Percentiles rank a stretch among this genome's conserved stretches.
Evolutionary conservation across 768 basidiomycete genomes (phyloP).

Genomic region (Podaxis sp.): DNA sequence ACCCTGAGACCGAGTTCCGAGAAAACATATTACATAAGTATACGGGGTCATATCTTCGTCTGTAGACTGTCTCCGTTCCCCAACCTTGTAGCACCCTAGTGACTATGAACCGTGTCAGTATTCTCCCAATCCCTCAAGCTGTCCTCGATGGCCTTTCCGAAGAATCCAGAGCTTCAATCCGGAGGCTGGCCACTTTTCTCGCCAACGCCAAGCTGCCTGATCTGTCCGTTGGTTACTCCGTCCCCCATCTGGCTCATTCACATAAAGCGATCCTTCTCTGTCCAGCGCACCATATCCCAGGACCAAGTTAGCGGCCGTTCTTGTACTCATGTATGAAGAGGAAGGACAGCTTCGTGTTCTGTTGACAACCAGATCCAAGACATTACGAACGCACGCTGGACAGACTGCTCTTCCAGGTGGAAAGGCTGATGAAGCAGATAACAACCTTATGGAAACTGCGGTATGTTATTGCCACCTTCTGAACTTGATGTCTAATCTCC

Average conservation of each 20-base stretch:
- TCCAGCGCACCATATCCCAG: slow-evolving; percentile 31
- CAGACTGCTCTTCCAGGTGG: slow-evolving; percentile 86
- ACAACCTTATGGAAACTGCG: slow-evolving; percentile 65
- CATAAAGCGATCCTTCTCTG: slow-evolving; percentile 17
- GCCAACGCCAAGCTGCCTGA: slow-evolving; percentile 14
- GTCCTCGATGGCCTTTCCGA: slow-evolving; percentile 27
- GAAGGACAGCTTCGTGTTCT: slow-evolving; percentile 69
- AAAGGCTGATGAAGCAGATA: slow-evolving; percentile 66
- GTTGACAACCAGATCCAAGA: slow-evolving; percentile 83
- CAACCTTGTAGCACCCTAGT: background rate
- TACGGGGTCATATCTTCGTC: background rate
- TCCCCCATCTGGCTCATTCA: slow-evolving; percentile 7
- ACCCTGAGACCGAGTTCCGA: background rate
- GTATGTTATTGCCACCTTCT: slow-evolving; percentile 43
- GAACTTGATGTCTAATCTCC: slow-evolving; percentile 8
- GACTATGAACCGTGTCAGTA: slow-evolving; percentile 8
- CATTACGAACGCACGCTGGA: slow-evolving; percentile 71
- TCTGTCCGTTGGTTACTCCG: slow-evolving; percentile 47
- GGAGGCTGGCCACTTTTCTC: slow-evolving; percentile 4
- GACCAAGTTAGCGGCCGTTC: slow-evolving; percentile 67
- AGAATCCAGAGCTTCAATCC: slow-evolving; percentile 20
- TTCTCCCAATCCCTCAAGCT: slow-evolving; percentile 18
- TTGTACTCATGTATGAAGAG: slow-evolving; percentile 78
- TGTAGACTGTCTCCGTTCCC: background rate
- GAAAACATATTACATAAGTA: background rate